Conservation (phyloP, 1,284 basidiomycete species). For the Boletus semigastroideus region DNA sequence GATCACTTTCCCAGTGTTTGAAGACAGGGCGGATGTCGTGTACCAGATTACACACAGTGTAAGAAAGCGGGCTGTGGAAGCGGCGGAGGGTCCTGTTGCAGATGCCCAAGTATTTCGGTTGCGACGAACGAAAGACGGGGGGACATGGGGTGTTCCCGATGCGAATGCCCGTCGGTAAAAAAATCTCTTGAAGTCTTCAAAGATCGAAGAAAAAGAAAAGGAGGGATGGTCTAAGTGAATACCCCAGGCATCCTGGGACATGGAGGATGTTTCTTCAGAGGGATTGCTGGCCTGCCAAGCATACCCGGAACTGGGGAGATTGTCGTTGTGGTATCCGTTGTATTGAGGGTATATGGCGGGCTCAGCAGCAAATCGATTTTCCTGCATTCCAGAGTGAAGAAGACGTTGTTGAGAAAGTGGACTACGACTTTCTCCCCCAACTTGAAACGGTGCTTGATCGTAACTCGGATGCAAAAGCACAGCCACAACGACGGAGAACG, state of each 20-base stretch:
- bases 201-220: slow-evolving; percentile 10
- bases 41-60: slow-evolving; percentile 81
- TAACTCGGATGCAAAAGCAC: slow-evolving; percentile 1
- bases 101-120: slow-evolving; percentile 20
- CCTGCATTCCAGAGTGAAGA: slow-evolving; percentile 25
- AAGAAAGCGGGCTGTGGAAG: slow-evolving; percentile 48
- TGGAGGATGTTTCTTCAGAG: slow-evolving; percentile 11
- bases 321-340: slow-evolving; percentile 19
- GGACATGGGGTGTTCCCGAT: slow-evolving; percentile 14
- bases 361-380: slow-evolving; percentile 5
- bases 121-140: slow-evolving; percentile 28
- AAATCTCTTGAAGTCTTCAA: slow-evolving; percentile 19
- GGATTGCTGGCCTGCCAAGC: slow-evolving; percentile 29
- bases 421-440: too few relatives aligned
- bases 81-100: slow-evolving; percentile 10
- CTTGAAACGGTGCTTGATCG: slow-evolving; percentile 1
- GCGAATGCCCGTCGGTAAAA: slow-evolving; percentile 18
- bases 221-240: slow-evolving; percentile 2
- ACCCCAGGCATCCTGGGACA: slow-evolving; percentile 9
- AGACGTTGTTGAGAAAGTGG: slow-evolving; percentile 1
- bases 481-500: slow-evolving; percentile 1
- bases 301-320: slow-evolving; percentile 13
- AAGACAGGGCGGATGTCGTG: slow-evolving; percentile 80
- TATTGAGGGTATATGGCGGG: slow-evolving; percentile 18
- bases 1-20: slow-evolving; percentile 89